These are phyloP conservation scores for Pisolithus albus DNA, from an alignment of 768 basidiomycete genomes.

Conservation along the genomic window DNA sequence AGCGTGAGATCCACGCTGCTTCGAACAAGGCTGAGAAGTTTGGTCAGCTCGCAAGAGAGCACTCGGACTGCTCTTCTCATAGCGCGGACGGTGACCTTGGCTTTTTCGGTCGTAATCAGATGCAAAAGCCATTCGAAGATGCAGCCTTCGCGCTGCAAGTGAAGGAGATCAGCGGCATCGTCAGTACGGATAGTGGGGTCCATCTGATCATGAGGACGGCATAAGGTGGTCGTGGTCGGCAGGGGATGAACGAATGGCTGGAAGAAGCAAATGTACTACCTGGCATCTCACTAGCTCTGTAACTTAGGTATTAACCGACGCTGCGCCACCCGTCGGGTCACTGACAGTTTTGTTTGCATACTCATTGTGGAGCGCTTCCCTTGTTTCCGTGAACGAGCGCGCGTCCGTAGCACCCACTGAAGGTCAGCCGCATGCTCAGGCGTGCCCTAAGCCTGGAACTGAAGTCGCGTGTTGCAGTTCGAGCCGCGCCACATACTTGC, in stretches of 20 bases:
- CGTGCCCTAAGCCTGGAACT: too few relatives aligned
- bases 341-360: too few relatives aligned
- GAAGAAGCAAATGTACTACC: not conserved
- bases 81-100: constrained; percentile 82
- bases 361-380: too few relatives aligned
- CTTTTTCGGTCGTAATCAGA: constrained; percentile 75
- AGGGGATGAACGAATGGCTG: constrained; percentile 12
- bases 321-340: too few relatives aligned
- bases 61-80: constrained; percentile 92
- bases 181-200: constrained; percentile 91
- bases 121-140: constrained; percentile 98
- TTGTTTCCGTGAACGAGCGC: too few relatives aligned
- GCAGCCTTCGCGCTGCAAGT: constrained; percentile 67
- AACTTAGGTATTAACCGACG: too few relatives aligned
- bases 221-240: constrained; percentile 24
- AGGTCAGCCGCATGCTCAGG: too few relatives aligned
- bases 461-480: too few relatives aligned
- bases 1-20: constrained; percentile 48
- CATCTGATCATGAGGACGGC: constrained; percentile 88
- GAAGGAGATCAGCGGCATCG: constrained; percentile 72
- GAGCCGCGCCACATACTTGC: not conserved
- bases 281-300: not conserved
- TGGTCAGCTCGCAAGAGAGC: constrained; percentile 59
- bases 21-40: constrained; percentile 51
- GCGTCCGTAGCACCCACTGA: too few relatives aligned